Conservation (phyloP, 164 flowering plant species). For the Euptelea pleiosperma region DNA sequence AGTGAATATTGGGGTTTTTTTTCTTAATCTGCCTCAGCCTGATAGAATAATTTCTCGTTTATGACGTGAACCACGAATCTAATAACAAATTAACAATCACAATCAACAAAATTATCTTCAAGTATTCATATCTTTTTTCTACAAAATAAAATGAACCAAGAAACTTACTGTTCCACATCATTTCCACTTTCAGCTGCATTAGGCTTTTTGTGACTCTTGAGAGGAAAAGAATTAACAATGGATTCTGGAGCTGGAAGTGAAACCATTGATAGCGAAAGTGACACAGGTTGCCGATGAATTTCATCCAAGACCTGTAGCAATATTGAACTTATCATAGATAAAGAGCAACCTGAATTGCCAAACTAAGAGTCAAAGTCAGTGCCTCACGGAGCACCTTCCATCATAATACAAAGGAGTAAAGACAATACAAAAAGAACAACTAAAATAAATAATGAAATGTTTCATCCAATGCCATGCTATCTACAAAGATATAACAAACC, state of each 20-base stretch:
- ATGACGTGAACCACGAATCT: too few relatives aligned
- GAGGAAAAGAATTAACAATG: slow-evolving; percentile 72
- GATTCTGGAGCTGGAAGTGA: slow-evolving; percentile 77
- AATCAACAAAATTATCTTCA: neutral
- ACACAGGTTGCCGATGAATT: slow-evolving; percentile 72
- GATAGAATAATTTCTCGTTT: neutral
- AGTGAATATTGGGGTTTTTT: neutral
- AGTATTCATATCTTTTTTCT: neutral
- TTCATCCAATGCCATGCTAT: too few relatives aligned
- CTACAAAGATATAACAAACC: too few relatives aligned
- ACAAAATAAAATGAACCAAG: neutral
- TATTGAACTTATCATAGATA: neutral
- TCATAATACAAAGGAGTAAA: too few relatives aligned
- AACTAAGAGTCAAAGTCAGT: neutral
- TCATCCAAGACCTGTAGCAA: slow-evolving; percentile 77
- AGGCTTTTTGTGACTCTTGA: slow-evolving; percentile 47
- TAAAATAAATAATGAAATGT: too few relatives aligned
- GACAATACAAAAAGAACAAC: too few relatives aligned
- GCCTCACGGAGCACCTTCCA: too few relatives aligned
- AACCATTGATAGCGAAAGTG: slow-evolving; percentile 60
- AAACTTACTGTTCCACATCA: slow-evolving; percentile 64
- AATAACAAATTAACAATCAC: too few relatives aligned
- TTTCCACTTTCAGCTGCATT: slow-evolving; percentile 28
- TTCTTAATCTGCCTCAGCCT: slow-evolving; percentile 2
- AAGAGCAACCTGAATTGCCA: neutral